Base-by-base conservation (phyloP, 2,329 filamentous ascomycete species). In the Waltergamsia citrina region DNA sequence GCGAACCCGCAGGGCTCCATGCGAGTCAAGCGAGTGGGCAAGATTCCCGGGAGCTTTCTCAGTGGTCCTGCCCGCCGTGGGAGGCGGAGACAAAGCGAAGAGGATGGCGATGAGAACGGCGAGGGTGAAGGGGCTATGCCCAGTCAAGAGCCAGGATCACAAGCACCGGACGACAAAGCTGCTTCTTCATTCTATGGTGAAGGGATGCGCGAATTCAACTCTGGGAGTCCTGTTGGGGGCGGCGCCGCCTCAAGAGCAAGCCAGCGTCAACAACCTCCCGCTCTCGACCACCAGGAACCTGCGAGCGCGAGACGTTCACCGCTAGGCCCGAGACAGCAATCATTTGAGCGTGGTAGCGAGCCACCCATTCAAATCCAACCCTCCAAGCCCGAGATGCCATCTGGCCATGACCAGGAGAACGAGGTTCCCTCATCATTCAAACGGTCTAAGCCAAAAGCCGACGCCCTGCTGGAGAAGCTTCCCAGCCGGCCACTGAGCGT, bases 391-490 rank as follows among this genome's bases (percentile, higher is more conserved):
- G 65, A 72, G 33, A 52, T 84, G 30, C 75, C 80, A 14, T 72
- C 79, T 2, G 60, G 62, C 4, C 70, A 81, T 40, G 85, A 94
- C 46, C 86, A 94, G 52, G 88, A 95, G 54, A 95, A 95, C 51
- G 77, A 92, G 40, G 69, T 74, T 4, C 79, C 79, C 4, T 73
- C 80, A 18, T 81, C 75, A 0, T 81, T 85, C 55, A 81, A 73
- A 51, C 71, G 59, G 58, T 47, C 68, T 26, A 82, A 78, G 47
- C 62, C 73, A 2, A 9, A 17, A 9, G 61, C 71, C 9, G 66
- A 71, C 36, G 63, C 63, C 28, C 47, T 76, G 21, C 49, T 73
- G 14, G 74, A 81, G 18, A 76, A 72, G 48, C 65, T 69, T 24
- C 62, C 69, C 2, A 57, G 67, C 25, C 65, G 72, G 33, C 69